Conservation (phyloP, 148 eudicot genomes). For the Mesembryanthemum crystallinum region DNA sequence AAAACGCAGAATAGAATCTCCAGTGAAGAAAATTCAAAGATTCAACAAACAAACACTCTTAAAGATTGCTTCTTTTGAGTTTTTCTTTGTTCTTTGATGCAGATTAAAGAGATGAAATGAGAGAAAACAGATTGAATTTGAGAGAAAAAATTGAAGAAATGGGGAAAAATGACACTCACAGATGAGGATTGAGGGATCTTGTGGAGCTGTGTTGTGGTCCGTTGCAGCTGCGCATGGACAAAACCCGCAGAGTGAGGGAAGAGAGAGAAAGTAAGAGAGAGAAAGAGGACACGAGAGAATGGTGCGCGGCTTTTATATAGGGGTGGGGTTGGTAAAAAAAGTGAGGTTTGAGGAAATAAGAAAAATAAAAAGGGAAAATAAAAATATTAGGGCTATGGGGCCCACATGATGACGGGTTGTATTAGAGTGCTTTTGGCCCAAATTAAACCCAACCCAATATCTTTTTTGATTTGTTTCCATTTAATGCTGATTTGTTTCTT, state of each 20-base stretch:
- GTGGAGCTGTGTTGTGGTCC: slow-evolving; percentile 21
- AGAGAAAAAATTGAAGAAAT: neutral
- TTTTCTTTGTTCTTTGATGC: neutral
- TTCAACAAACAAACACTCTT: slow-evolving; percentile 7
- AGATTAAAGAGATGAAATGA: neutral
- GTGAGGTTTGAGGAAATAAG: neutral
- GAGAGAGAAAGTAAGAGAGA: neutral
- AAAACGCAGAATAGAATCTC: slow-evolving; percentile 20
- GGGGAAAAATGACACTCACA: slow-evolving; percentile 12
- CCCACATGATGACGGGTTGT: no score
- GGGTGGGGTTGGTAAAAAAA: neutral
- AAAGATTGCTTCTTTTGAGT: neutral
- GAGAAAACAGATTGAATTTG: neutral
- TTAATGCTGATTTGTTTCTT: no score
- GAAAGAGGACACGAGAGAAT: neutral
- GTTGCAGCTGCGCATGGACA: slow-evolving; percentile 30
- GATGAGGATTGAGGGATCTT: neutral
- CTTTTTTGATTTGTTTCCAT: no score
- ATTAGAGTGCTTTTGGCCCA: no score
- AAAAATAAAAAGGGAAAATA: neutral
- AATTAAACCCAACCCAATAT: no score
- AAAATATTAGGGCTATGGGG: no score
- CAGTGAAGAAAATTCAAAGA: slow-evolving; percentile 9
- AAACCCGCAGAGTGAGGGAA: slow-evolving; percentile 14
- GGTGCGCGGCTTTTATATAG: neutral